Evolutionary conservation across 2,329 filamentous ascomycete species (phyloP), one percentile per base, ranked within the genome.

Genomic region (Colletotrichum cuscutae): DNA sequence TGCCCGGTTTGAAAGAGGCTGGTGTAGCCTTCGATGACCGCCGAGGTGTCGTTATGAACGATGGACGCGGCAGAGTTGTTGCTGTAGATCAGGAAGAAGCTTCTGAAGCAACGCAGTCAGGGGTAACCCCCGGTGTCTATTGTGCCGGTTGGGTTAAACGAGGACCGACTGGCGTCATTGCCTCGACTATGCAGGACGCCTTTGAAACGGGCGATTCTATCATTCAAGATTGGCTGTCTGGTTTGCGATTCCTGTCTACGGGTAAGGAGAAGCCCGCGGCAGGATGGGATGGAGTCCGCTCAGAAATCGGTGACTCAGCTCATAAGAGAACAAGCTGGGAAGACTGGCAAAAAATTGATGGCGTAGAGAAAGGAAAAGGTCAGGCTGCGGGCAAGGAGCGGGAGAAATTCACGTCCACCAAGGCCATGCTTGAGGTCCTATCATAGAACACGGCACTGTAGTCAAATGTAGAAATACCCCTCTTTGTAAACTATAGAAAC

Each of bases 91-190:
- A 79, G 69, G 72, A 77, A 73, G 54, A 77, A 64, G 52, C 74
- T 22, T 77, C 79, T 75, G 73, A 79, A 75, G 81, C 76, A 75
- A 81, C 72, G 77, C 86, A 65, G 77, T 85, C 76, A 82, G 87
- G 74, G 78, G 85, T 76, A 79, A 89, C 80, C 78, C 90, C 92
- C 0, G 95, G 96, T 0, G 82, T 98, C 32, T 99, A 99, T 83
- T 97, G 95, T 76, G 94, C 96, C 19, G 97, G 97, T 0, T 99
- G 97, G 97, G 95, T 98, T 11, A 98, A 98, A 84, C 90, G 93
- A 46, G 97, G 97, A 0, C 96, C 97, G 0, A 98, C 95, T 0
- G 97, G 97, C 2, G 95, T 98, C 4, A 99, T 99, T 80, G 96
- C 96, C 1, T 95, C 93, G 35, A 99, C 97, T 0, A 97, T 99